Evolutionary conservation across 2,329 filamentous ascomycete species (phyloP), one percentile per base, ranked within the genome.

Genomic region (Xylariomycetidae sp.): DNA sequence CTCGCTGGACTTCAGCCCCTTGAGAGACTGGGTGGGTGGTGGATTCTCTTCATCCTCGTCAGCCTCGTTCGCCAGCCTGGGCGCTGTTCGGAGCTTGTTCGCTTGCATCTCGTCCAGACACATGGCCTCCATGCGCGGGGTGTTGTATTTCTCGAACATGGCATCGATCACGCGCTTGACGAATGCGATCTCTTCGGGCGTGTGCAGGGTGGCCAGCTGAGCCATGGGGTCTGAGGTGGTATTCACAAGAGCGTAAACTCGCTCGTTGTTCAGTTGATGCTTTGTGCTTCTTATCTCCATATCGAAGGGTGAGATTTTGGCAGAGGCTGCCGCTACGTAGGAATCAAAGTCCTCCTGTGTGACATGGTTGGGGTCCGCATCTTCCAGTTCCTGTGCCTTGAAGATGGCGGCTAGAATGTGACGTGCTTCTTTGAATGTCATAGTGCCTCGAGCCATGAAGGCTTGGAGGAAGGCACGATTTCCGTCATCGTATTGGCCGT

Each of bases 111-210:
- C 74, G 10, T 79, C 84, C 4, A 97, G 66, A 4, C 86, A 88
- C 75, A 96, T 82, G 16, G 88, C 75, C 61, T 98, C 90, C 51
- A 80, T 77, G n/a, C 78, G 70, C 7, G 69, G 72, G 0, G 81
- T 87, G 54, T 97, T 97, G 64, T 88, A 80, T 14, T 77, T 83
- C 44, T 94, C 87, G 55, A 97, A 98, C 77, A 98, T 94, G 48
- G 76, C 80, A 57, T 96, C 89, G 1, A 98, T 74, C 3, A 96
- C 59, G 7, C 92, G 74, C 61, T 94, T 92, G 34, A 97, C 77
- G 56, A 88, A 98, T 1, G 85, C 79, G 19, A 97, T 85, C 64
- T 97, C 89, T 46, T 95, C 88, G 1, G 87, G 67, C 6, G 72
- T 75, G 54, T 85, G 85, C 0, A 77, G 79, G 0, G 92, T 97